Base-by-base conservation (phyloP, 495 filamentous ascomycete genomes). In the Aspergillus haitiensis region DNA sequence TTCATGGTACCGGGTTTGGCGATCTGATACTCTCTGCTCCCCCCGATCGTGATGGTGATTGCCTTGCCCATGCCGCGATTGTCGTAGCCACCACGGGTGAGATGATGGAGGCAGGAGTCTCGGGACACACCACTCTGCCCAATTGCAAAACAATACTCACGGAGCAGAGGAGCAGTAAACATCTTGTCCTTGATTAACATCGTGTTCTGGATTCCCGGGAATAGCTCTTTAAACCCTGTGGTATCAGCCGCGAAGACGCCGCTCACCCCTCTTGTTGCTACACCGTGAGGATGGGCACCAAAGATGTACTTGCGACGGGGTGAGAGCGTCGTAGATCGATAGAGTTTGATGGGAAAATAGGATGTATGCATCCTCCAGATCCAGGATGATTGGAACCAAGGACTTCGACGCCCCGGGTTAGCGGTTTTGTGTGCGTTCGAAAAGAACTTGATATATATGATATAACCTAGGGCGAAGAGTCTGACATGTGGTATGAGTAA, bases 271-370 rank as follows among this genome's bases (percentile, higher is more conserved):
- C 93, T 87, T 16, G 85, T 87, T 63, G 93, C 92, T 70, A 96
- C 91, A 47, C 91, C 91, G 70, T 95, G 91, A 0, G 91, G 91
- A 69, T 93, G 91, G 67, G 93, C 93, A 35, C 91, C 91, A 68
- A 96, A 92, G 63, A 96, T 89, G 76, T 96, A 96, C 71, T 93
- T 93, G 56, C 87, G 78, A 5, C 82, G 86, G 0, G 89, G 79
- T 7, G 87, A 83, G 5, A 96, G 84, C 1, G 56, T 36, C 6
- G 51, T 36, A 0, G 59, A 54, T 7, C 67, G 61, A 37, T 67
- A 64, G 0, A 69, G 47, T 0, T 40, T 55, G 16, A 66, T 58
- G 3, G 67, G 67, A 51, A 69, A 69, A 34, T 71, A 71, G 10
- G 58, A 59, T 27, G 59, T 62, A 35, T 57, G 67, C 6, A 52